These are phyloP conservation scores for Boehmeria nivea DNA, from an alignment of 306 rosid species.

Conservation along the genomic window DNA sequence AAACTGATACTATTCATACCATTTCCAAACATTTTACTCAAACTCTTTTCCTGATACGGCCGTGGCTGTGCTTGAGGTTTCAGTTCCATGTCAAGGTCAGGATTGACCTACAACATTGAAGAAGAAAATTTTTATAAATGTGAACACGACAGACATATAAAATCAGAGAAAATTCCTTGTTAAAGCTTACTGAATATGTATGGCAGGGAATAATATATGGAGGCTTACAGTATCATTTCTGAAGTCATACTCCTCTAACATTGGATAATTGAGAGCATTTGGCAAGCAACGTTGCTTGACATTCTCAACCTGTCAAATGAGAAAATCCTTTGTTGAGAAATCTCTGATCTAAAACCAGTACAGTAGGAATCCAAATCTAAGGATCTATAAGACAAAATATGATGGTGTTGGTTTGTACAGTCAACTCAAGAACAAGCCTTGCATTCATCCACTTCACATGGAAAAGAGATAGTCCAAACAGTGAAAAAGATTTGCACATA, in stretches of 20 bases:
- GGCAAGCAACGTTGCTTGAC: conserved; percentile 97
- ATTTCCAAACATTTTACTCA: conserved; percentile 98
- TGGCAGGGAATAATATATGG: conserved; percentile 5
- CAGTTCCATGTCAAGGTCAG: conserved; percentile 90
- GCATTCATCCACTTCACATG: no score
- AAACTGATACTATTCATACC: conserved; percentile 43
- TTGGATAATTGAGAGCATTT: conserved; percentile 86
- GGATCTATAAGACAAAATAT: no score
- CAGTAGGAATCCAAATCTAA: conserved; percentile 12
- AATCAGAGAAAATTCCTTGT: conserved; percentile 4
- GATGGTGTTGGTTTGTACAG: no score
- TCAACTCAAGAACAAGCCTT: no score
- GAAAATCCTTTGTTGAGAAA: conserved; percentile 1
- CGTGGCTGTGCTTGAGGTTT: conserved; percentile 99
- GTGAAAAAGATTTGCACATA: no score
- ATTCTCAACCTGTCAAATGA: conserved; percentile 76
- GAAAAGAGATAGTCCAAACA: no score
- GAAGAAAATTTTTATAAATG: neutral
- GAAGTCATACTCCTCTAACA: conserved; percentile 98
- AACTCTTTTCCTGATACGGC: conserved; percentile 97
- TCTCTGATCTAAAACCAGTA: conserved; percentile 15
- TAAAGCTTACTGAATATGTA: neutral
- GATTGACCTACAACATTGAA: conserved; percentile 64
- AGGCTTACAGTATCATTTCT: conserved; percentile 87
- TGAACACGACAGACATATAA: neutral